phyloP scores from a whole-genome alignment of 2,329 filamentous ascomycete species.

The Epichloe sylvatica region DNA sequence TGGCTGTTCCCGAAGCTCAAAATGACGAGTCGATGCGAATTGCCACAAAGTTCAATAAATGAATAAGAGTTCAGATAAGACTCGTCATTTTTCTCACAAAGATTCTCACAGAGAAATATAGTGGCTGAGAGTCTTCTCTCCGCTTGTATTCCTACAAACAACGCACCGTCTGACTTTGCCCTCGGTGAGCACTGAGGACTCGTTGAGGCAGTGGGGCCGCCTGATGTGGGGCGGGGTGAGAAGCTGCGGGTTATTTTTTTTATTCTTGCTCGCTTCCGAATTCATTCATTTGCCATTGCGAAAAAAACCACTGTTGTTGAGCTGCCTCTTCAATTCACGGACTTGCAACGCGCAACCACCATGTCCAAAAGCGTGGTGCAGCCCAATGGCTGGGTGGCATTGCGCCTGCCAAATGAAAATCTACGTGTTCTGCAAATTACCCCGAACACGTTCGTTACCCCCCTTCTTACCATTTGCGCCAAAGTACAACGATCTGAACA shows the following conservation, averaged over 20 bases:
- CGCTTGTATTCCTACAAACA: too few species aligned
- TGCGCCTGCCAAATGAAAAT: constrained; percentile 45
- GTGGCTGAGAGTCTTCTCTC: too few species aligned
- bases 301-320: background rate
- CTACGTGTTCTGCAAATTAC: constrained; percentile 42
- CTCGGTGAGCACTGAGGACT: background rate
- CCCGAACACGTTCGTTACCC: constrained; percentile 41
- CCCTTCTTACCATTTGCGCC: background rate
- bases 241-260: constrained; percentile 5
- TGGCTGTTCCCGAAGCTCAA: too few species aligned
- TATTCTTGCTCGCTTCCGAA: background rate
- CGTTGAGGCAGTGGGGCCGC: background rate
- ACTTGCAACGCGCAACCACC: background rate
- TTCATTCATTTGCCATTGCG: background rate
- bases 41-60: too few species aligned
- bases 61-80: too few species aligned
- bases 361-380: constrained; percentile 25
- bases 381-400: constrained; percentile 45
- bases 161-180: too few species aligned
- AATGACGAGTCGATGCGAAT: too few species aligned
- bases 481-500: background rate
- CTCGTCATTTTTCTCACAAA: too few species aligned
- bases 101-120: too few species aligned
- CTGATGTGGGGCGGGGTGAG: constrained; percentile 17
- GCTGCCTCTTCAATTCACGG: background rate